Conservation (phyloP, 2,329 filamentous ascomycete species). For the Fonsecaea pedrosoi region DNA sequence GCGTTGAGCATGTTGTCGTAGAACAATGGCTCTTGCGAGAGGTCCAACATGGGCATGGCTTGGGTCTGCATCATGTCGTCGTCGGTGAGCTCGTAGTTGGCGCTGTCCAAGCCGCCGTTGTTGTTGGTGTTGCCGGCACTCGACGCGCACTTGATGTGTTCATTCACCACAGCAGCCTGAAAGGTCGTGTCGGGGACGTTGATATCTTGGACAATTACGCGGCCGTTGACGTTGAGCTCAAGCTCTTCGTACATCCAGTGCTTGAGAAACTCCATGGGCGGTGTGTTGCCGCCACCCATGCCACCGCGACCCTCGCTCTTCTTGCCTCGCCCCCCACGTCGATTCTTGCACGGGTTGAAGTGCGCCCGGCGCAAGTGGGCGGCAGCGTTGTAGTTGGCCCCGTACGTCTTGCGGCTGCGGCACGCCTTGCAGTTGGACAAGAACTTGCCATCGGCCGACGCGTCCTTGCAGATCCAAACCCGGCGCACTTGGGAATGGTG, state of each 20-base stretch:
- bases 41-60: conserved; percentile 6
- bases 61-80: conserved; percentile 9
- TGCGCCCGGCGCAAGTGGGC: conserved; percentile 87
- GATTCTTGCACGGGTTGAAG: conserved; percentile 73
- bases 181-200: conserved; percentile 31
- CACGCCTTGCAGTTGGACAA: conserved; percentile 86
- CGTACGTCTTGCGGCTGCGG: conserved; percentile 76
- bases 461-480: conserved; percentile 69
- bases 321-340: conserved; percentile 62
- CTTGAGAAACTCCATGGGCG: conserved; percentile 66
- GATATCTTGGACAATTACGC: conserved; percentile 34
- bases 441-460: conserved; percentile 65
- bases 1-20: conserved; percentile 19
- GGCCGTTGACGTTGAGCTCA: conserved; percentile 47
- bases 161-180: conserved; percentile 27
- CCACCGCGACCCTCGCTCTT: conserved; percentile 66
- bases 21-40: conserved; percentile 23
- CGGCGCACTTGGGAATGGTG: conserved; percentile 68
- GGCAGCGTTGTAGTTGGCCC: conserved; percentile 92
- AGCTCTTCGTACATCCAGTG: conserved; percentile 67
- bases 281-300: conserved; percentile 67
- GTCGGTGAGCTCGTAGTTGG: conserved; percentile 7
- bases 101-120: conserved; percentile 9
- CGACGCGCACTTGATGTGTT: conserved; percentile 22
- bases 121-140: conserved; percentile 16